Evolutionary conservation across 176 grass and related monocot species (phyloP).

Genomic region (Carex kokanica): DNA sequence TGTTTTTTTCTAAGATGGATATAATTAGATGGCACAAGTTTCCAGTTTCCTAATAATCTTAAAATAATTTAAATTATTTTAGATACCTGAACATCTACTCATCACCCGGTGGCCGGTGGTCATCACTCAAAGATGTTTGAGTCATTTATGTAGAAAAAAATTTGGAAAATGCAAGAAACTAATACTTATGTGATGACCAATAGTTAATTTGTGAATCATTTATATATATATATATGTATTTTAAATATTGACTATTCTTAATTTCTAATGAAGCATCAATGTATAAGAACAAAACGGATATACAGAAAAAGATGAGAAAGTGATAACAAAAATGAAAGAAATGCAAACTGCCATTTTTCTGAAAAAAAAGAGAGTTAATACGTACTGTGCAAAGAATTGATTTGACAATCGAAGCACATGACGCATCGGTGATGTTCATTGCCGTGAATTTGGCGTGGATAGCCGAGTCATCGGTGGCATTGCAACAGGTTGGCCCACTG

Average conservation of each 20-base stretch:
- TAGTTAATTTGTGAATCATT: not conserved
- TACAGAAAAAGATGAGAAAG: too few relatives aligned
- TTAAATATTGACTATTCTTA: not conserved
- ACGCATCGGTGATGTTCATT: slow-evolving; percentile 66
- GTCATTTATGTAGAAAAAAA: not conserved
- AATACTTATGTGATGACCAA: not conserved
- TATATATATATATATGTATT: not conserved
- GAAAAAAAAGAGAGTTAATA: not conserved
- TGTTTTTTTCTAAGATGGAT: not conserved
- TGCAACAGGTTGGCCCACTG: slow-evolving; percentile 80
- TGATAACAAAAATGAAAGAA: not conserved
- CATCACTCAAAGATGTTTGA: not conserved
- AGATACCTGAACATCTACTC: not conserved
- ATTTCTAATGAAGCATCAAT: not conserved
- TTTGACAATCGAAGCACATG: slow-evolving; percentile 61
- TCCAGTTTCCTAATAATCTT: not conserved
- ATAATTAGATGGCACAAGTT: not conserved
- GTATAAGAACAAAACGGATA: too few relatives aligned
- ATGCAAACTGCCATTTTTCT: not conserved
- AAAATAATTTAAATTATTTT: not conserved
- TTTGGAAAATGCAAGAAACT: not conserved
- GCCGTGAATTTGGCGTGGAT: slow-evolving; percentile 48
- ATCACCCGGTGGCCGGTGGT: too few relatives aligned
- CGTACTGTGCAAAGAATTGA: slow-evolving; percentile 59
- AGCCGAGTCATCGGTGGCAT: slow-evolving; percentile 52